Evolutionary conservation across 345 rosid species (phyloP).

Genomic region (Combretum micranthum): DNA sequence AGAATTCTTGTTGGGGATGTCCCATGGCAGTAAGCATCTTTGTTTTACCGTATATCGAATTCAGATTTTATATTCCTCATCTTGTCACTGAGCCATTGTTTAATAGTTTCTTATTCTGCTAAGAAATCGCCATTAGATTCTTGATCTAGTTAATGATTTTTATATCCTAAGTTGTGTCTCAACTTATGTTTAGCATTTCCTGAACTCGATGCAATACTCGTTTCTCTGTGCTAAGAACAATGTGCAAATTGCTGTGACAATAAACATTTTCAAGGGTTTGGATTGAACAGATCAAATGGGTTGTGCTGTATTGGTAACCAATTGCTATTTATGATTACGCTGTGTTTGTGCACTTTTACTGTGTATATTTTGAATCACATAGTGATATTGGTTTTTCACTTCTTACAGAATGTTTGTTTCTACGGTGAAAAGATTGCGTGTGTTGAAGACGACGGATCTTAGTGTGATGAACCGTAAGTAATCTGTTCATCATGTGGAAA

Average conservation of each 20-base stretch:
- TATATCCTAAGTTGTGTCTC: background rate
- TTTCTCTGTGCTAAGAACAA: background rate
- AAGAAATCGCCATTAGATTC: slow-evolving; percentile 2
- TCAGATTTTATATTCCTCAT: no score
- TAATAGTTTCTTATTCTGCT: background rate
- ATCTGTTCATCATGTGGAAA: background rate
- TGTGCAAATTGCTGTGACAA: no score
- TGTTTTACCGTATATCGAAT: slow-evolving; percentile 1
- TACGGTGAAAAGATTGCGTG: slow-evolving; percentile 83
- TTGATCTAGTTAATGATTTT: background rate
- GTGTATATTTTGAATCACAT: no score
- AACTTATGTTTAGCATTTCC: background rate
- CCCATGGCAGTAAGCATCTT: slow-evolving; percentile 96
- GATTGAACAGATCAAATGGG: no score
- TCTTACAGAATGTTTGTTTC: slow-evolving; percentile 77
- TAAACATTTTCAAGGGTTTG: no score
- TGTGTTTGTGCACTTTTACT: no score
- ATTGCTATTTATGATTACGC: no score
- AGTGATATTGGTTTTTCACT: no score
- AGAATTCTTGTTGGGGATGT: slow-evolving; percentile 99
- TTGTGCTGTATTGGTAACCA: no score
- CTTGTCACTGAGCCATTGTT: background rate
- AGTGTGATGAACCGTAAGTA: slow-evolving; percentile 41
- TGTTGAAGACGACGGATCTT: slow-evolving; percentile 76
- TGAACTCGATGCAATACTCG: slow-evolving; percentile 2